Base-by-base conservation (phyloP, 768 basidiomycete genomes). In the Zangia roseola region DNA sequence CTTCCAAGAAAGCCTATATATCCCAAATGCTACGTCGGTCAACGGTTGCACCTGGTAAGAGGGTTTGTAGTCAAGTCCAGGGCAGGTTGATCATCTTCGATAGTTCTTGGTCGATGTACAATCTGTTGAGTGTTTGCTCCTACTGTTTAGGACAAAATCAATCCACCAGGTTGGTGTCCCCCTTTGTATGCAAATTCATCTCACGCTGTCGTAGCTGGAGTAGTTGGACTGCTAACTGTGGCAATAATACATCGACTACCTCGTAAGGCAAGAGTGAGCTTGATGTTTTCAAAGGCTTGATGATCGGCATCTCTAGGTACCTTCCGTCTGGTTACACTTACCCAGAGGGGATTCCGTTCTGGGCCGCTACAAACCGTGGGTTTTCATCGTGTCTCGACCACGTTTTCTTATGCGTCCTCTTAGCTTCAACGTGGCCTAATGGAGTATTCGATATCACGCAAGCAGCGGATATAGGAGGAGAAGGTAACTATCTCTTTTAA, bases 81-180 rank as follows among this genome's bases (percentile, higher is more conserved):
- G 10, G 5, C 24, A 14, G 30, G 8, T 20, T 41, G n/a, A 33
- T 60, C n/a, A 60, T 20, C 12, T 13, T 6, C 1, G 2, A 44
- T 37, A 66, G 66, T 28, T 66, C 56, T 14, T 66, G 66, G 65
- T 63, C 66, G 14, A 51, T 54, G 30, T 66, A 68, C 38, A 66
- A 66, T 41, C 47, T 66, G 10, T 10, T 68, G 37, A 68, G 64
- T 14, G 64, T 61, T 16, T 66, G 65, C 13, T 55, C 55, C 16
- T 49, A 43, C 26, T 65, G 60, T 25, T 5, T 38, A n/a, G 55
- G 30, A 6, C 40, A 56, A 42, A 5, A 5, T 31, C 39, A 47
- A 9, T 57, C 50, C 23, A 25, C 45, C 24, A 61, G 57, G 64
- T 66, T 6, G 16, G 45, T 20, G 6, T 13, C 35, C 24, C n/a